Evolutionary conservation across 352 stramenopile species (phyloP), one percentile per base, ranked within the genome.

Genomic region (Pythium aristosporum): DNA sequence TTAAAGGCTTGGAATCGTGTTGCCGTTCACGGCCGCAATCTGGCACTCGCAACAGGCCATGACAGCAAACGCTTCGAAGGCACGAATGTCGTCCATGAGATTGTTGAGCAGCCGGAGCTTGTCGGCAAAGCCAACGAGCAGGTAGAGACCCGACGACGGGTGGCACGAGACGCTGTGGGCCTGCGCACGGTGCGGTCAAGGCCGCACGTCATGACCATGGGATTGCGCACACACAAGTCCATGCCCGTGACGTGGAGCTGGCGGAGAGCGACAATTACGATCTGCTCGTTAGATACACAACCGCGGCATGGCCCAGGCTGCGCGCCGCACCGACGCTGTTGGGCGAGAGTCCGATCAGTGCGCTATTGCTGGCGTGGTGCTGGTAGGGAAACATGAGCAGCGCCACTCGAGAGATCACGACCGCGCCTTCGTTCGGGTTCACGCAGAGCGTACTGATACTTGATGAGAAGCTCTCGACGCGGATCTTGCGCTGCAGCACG

Each of bases 31-130:
- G 0, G 88, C 88, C 2, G 92, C 91, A 39, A 98, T 98, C 13
- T 83, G 79, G 47, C 95, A 87, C 73, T 98, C 91, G 36, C 80
- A 74, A 67, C 95, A 98, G 4, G 76, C 74, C 68, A 98, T 98
- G 68, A 98, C 85, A 1, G 86, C 58, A 52, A 98, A 89, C 62
- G 98, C 92, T 10, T 92, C 85, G 44, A 90, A 97, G 30, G 86
- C 69, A 0, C 89, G 77, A 36, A 98, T 87, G 54, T 98, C 93
- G 63, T 98, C 92, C 85, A 98, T 96, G 21, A 98, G 74, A 21
- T 98, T 86, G 65, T 98, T 97, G 62, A 97, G 88, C 63, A 98
- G 75, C 49, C 93, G 89, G 21, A 98, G 73, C 58, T 98, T 98
- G 75, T 98, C 94, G 0, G 88, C 81, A 55, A 98, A 98, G 0